A percentile compares a stretch with the other conserved stretches of the same genome.
These are phyloP conservation scores for Candida gorgasii DNA, from an alignment of 805 yeast genomes.

Conservation along the genomic window DNA sequence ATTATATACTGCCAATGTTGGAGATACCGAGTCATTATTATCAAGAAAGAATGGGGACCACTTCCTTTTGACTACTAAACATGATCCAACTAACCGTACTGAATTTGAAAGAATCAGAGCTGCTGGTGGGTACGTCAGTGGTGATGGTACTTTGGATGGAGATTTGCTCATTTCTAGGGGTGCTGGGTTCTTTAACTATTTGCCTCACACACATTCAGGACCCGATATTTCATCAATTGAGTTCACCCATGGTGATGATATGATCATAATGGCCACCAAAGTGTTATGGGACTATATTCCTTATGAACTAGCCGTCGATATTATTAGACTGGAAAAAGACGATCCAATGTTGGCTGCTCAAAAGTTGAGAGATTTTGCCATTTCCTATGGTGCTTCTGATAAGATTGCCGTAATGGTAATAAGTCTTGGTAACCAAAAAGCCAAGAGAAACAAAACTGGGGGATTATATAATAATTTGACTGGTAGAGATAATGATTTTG, in stretches of 20 bases:
- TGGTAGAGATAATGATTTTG: conserved; percentile 37
- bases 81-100: conserved; percentile 75
- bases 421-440: conserved; percentile 57
- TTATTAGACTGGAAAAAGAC: conserved; percentile 75
- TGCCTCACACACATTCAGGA: conserved; percentile 87
- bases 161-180: conserved; percentile 83
- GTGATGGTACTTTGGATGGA: conserved; percentile 84
- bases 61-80: conserved; percentile 68
- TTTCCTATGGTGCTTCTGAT: conserved; percentile 84
- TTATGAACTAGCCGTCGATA: conserved; percentile 85
- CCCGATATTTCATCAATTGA: conserved; percentile 71
- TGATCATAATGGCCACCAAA: conserved; percentile 79
- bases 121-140: conserved; percentile 87
- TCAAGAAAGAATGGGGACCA: conserved; percentile 82
- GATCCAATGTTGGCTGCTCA: conserved; percentile 93
- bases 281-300: conserved; percentile 85
- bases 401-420: conserved; percentile 81
- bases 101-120: conserved; percentile 87
- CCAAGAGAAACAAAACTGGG: conserved; percentile 27
- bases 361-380: conserved; percentile 88
- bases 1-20: conserved; percentile 82
- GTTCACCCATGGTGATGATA: conserved; percentile 71
- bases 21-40: conserved; percentile 83
- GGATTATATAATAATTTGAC: conserved; percentile 40
- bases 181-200: conserved; percentile 81